Percentiles rank a stretch among this genome's conserved stretches.
phyloP scores from a whole-genome alignment of 495 filamentous ascomycete genomes.

The Zalerion maritima region DNA sequence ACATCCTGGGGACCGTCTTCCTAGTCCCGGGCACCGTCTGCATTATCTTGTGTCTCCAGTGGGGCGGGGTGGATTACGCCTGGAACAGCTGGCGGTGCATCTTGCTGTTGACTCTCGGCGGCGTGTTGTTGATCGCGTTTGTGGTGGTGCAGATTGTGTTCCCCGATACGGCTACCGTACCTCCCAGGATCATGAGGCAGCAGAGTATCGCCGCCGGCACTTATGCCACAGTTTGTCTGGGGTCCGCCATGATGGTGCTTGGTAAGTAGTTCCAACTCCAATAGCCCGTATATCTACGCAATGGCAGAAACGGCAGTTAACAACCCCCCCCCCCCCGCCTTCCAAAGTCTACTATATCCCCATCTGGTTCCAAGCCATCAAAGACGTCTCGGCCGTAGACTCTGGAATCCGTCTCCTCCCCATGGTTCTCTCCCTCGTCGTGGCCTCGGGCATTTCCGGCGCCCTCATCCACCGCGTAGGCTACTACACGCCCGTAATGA shows the following conservation, averaged over 20 bases:
- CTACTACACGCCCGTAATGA: slow-evolving; percentile 49
- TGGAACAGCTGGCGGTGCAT: slow-evolving; percentile 50
- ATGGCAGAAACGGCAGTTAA: background rate
- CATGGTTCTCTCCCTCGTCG: slow-evolving; percentile 22
- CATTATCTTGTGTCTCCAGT: slow-evolving; percentile 60
- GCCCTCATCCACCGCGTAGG: slow-evolving; percentile 32
- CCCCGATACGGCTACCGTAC: slow-evolving; percentile 53
- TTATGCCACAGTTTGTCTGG: slow-evolving; percentile 36
- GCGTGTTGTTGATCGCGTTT: slow-evolving; percentile 44
- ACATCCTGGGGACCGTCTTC: slow-evolving; percentile 43
- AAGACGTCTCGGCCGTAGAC: slow-evolving; percentile 31
- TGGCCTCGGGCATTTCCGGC: slow-evolving; percentile 27
- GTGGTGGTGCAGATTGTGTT: slow-evolving; percentile 41
- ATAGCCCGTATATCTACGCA: background rate
- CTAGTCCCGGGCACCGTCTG: slow-evolving; percentile 58
- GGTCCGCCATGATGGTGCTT: slow-evolving; percentile 46
- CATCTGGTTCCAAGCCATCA: slow-evolving; percentile 57
- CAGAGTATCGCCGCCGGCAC: slow-evolving; percentile 42
- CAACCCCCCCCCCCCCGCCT: slow-evolving; percentile 37
- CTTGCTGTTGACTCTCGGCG: slow-evolving; percentile 45
- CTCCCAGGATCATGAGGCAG: slow-evolving; percentile 50
- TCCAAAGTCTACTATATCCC: slow-evolving; percentile 53
- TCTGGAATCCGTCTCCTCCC: slow-evolving; percentile 40
- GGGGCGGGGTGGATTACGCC: slow-evolving; percentile 54
- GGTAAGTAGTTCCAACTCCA: slow-evolving; percentile 30